Evolutionary conservation across 2,329 filamentous ascomycete genomes (phyloP), one percentile per base, ranked within the genome.

Genomic region (Sclerotinia sclerotiorum): DNA sequence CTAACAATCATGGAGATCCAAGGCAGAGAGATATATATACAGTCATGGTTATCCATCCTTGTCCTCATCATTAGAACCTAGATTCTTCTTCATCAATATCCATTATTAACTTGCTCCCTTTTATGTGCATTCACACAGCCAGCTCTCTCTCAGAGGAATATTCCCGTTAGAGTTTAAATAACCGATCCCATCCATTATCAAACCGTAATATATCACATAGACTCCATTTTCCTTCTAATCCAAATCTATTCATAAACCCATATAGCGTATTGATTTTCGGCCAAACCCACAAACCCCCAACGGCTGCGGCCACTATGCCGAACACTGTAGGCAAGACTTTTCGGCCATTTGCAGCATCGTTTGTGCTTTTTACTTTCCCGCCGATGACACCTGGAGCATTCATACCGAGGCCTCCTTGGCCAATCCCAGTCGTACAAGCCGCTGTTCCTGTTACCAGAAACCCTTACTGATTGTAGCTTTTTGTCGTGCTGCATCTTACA

Each of bases 381-480:
- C 67, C 65, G n/a, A 57, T 42, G 15, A 68, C 73, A 64, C 71
- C 73, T 51, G 69, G 70, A 6, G 52, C 29, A 35, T 69, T 70
- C 6, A 55, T 35, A n/a, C 69, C 71, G 17, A 72, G 72, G 39
- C 66, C 72, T 27, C 51, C 65, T 17, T 66, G 60, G 27, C 49
- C 60, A n/a, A 51, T 29, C 13, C 65, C 48, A 21, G 68, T 54
- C 27, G 68, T 55, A 17, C 63, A 56, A 35, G 63, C 68, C 49
- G 64, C 51, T 15, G 71, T 70, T 32, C 39, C 60, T 1, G 72
- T 81, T 67, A 82, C 79, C 44, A 80, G 76, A 69, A 82, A 82
- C 5, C 83, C 82, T 68, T 80, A 77, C 39, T 79, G 75, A 72
- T 84, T 79, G 74, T 81, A 84, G 57, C 78, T 80, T 68, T 79